Evolutionary conservation across 495 filamentous ascomycete genomes (phyloP), one percentile per base, ranked within the genome.

Genomic region (Podospora bellae-mahoneyi): DNA sequence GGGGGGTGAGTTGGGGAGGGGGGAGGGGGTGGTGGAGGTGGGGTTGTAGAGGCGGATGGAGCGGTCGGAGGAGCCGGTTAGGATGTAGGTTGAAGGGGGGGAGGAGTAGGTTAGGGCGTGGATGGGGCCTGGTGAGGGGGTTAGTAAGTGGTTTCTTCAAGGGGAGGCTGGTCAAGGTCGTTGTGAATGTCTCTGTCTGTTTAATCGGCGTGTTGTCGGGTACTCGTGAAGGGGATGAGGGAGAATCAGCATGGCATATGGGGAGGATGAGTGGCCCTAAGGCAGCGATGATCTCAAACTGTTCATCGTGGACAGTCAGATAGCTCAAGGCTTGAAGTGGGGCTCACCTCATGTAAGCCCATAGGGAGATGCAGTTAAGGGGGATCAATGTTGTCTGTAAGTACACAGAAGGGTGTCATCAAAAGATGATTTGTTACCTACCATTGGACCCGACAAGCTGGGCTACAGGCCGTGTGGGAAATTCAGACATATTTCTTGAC

Each of bases 1-100:
- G 64, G 79, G 79, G 68, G 78, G 68, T 68, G 70, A 72, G 26
- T 81, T 80, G 65, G 82, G 75, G 60, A 74, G 60, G 56, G 77
- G 75, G 69, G 80, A 75, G 20, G 79, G 66, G 60, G 80, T 80
- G 68, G 69, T 56, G 61, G 84, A 80, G 30, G 84, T 74, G 4
- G 88, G 84, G 71, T 91, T 91, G 78, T 94, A 95, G 19, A 97
- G 88, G 63, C 92, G 88, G 75, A 97, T 87, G 54, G 87, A 84
- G 69, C 94, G 91, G 82, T 98, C 94, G 61, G 92, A 84, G 60
- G 89, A 91, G 72, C 94, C 94, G 63, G 92, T 93, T 27, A 97
- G 88, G 78, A 97, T 85, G 80, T 93, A 94, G 64, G 90, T 87
- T 34, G 86, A 86, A 9, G 83, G 80, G 23, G 88, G 87, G 66